Base-by-base conservation (phyloP, 1,284 basidiomycete species). In the Rhizoctonia solani region DNA sequence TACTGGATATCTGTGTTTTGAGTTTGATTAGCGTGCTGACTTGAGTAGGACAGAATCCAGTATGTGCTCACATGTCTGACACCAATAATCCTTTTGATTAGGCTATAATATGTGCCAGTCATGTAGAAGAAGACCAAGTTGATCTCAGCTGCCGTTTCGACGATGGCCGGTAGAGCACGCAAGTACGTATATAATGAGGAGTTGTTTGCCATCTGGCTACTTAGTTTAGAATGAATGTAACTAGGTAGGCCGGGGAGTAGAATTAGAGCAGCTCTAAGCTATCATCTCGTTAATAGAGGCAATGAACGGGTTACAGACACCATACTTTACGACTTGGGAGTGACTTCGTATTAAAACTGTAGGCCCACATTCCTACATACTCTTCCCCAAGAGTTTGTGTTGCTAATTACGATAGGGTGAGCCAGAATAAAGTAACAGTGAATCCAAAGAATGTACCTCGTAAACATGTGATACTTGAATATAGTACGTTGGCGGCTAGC, bases 351-450 rank as follows among this genome's bases (percentile, higher is more conserved):
- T 74, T 76, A 16, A 77, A 74, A 13, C 87, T 85, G 67, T 86
- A 85, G 63, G 88, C 85, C 84, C 92, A 89, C 32, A 92, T 88
- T 73, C 92, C 90, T 0, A 92, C 94, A 74, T 96, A 96, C 75
- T 96, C 93, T 76, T 96, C 93, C 14, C 93, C 93, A 0, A 95
- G 81, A 1, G 91, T 93, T 76, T 93, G 92, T 1, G 81, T 83
- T 2, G 88, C 93, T 89, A 72, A 32, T 49, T 21, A 47, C 49
- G 68, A 69, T 71, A 66, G 47, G 16, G 4, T n/a, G 9, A 54
- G 58, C n/a, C n/a, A 14, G 49, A 53, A 44, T 70, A 42, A 55
- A 50, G 55, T 14, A 69, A 68, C 32, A 34, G 42, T 25, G 30
- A 8, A 69, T 52, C 30, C 6, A 42, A 49, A 34, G 21, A 71